phyloP scores from a whole-genome alignment of 2,329 filamentous ascomycete genomes.

The Sclerotinia trifoliorum region DNA sequence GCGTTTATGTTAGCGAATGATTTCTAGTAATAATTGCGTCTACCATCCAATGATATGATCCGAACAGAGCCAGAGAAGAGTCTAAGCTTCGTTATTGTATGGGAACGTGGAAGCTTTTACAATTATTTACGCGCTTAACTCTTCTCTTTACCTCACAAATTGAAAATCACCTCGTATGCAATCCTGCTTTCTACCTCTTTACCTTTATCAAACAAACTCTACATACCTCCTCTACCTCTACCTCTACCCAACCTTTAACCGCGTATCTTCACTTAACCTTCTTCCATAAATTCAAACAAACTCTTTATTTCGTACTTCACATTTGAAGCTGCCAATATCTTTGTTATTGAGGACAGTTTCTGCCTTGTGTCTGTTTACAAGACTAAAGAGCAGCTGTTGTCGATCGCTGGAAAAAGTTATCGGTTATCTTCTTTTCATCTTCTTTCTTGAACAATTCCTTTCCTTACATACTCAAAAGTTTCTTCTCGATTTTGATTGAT shows the following conservation, averaged over 20 bases:
- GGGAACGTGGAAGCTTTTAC: background rate
- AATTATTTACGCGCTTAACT: background rate
- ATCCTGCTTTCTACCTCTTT: background rate
- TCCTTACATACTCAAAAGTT: slow-evolving; percentile 20
- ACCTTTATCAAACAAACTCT: slow-evolving; percentile 13
- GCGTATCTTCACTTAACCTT: background rate
- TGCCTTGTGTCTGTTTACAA: slow-evolving; percentile 19
- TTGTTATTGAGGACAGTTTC: slow-evolving; percentile 20
- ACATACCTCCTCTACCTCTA: background rate
- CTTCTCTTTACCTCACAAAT: slow-evolving; percentile 1
- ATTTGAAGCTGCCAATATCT: slow-evolving; percentile 1
- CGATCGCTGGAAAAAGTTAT: slow-evolving; percentile 14
- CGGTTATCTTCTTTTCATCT: slow-evolving; percentile 12
- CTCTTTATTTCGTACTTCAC: slow-evolving; percentile 6
- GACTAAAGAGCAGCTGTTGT: slow-evolving; percentile 24
- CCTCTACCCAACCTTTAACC: slow-evolving; percentile 7
- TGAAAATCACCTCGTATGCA: background rate
- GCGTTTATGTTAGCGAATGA: background rate
- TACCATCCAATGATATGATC: background rate
- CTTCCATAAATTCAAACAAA: slow-evolving; percentile 9
- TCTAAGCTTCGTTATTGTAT: background rate
- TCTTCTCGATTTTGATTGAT: slow-evolving; percentile 32
- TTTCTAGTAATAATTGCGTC: background rate
- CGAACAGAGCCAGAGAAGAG: background rate
- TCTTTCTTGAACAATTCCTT: slow-evolving; percentile 22